Evolutionary conservation across 2,329 filamentous ascomycete genomes (phyloP), one percentile per base, ranked within the genome.

Genomic region (Elsinoe fawcettii): DNA sequence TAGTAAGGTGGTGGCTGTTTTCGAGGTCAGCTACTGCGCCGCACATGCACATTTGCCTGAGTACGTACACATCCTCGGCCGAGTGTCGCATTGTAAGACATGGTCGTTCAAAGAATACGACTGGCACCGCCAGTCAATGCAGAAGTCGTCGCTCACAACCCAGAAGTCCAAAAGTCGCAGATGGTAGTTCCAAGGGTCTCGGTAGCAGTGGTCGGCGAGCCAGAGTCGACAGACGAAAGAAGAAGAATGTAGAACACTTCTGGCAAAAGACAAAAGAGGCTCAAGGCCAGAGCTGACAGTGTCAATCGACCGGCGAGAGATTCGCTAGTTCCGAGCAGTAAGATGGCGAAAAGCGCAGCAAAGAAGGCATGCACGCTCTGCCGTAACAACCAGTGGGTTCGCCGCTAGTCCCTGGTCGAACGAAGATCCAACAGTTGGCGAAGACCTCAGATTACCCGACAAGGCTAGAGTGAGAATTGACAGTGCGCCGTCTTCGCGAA

Each of bases 1-100:
- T 85, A 77, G 67, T 93, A 92, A 4, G 89, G 89, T 54, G 77
- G 63, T 57, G 57, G 57, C 54, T 49, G 37, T 56, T 32, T 53
- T 39, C 32, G 34, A 56, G 51, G 46, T 58, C 51, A 51, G 47
- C 44, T 36, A 43, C 54, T 54, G 43, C 27, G 41, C 49, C 36
- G 22, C 46, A 25, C 18, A 54, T 23, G 18, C 18, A 46, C 5
- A 56, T 12, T 27, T 30, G 32, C 20, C 22, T 43, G 22, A 32
- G 41, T 16, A 49, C 54, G 18, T 49, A 56, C 58, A 14, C 60
- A 61, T 30, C 37, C 56, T 20, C 58, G 55, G 20, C 46, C 47
- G 9, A 60, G 41, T 8, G 58, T 51, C 18, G 58, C 37, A 46
- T 61, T 60, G 37, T 58, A 30, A 14, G 53, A 51, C 59, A 61